Conservation (phyloP, 1,284 basidiomycete species). For the Dichomitus squalens region DNA sequence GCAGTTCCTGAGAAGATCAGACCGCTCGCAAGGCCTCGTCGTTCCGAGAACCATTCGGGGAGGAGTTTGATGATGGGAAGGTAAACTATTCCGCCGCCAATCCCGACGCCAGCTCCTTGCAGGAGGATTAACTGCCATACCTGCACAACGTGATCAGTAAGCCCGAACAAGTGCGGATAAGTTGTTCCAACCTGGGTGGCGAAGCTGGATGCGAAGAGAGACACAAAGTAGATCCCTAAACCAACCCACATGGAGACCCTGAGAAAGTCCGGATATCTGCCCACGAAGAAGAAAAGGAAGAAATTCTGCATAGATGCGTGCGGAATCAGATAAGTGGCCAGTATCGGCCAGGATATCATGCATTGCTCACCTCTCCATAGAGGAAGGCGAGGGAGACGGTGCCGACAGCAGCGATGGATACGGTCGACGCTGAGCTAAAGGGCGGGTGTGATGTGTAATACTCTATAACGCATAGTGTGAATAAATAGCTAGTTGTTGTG, state of each 20-base stretch:
- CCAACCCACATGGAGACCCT: slow-evolving; percentile 26
- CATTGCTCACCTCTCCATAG: slow-evolving; percentile 19
- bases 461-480: slow-evolving; percentile 3
- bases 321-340: background rate
- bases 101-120: slow-evolving; percentile 30
- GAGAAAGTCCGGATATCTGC: slow-evolving; percentile 28
- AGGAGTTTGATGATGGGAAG: slow-evolving; percentile 29
- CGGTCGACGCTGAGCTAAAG: slow-evolving; percentile 18
- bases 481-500: too few relatives aligned
- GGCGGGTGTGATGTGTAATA: slow-evolving; percentile 27
- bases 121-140: slow-evolving; percentile 31
- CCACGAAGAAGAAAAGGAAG: slow-evolving; percentile 25
- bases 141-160: slow-evolving; percentile 5
- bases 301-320: slow-evolving; percentile 14
- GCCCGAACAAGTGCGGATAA: background rate
- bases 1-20: slow-evolving; percentile 34
- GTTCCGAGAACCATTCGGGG: slow-evolving; percentile 26
- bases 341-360: background rate
- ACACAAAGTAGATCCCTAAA: slow-evolving; percentile 20
- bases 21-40: slow-evolving; percentile 30
- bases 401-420: slow-evolving; percentile 22
- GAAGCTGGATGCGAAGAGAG: slow-evolving; percentile 29
- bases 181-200: slow-evolving; percentile 20
- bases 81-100: slow-evolving; percentile 28
- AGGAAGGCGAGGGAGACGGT: slow-evolving; percentile 23